A percentile compares a stretch with the other conserved stretches of the same genome.
phyloP scores from a whole-genome alignment of 805 yeast species.

The Tetrapisispora taiwanensis region DNA sequence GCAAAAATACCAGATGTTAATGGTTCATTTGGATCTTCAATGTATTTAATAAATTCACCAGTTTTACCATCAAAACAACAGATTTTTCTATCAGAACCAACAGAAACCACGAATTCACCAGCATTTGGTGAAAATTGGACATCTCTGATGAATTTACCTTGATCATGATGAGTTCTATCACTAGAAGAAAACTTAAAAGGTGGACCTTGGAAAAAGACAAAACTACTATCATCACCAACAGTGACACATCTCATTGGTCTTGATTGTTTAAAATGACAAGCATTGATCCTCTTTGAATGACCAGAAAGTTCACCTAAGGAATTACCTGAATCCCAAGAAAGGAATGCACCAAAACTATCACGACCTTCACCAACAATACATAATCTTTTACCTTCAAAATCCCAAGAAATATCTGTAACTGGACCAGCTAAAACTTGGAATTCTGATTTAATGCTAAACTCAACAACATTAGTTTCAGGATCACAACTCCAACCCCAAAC shows the following conservation, averaged over 20 bases:
- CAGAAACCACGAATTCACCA: constrained; percentile 62
- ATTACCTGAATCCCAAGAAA: constrained; percentile 90
- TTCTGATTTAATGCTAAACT: constrained; percentile 59
- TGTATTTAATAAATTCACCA: constrained; percentile 57
- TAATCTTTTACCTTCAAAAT: constrained; percentile 71
- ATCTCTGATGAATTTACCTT: constrained; percentile 61
- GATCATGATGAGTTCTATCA: constrained; percentile 59
- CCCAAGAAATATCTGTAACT: constrained; percentile 83
- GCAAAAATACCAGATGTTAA: constrained; percentile 80
- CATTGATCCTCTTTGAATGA: constrained; percentile 73
- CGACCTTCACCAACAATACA: constrained; percentile 94
- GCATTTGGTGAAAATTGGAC: constrained; percentile 67
- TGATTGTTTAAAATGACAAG: constrained; percentile 71
- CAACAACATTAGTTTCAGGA: constrained; percentile 38
- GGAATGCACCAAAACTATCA: constrained; percentile 84
- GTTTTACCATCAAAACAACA: constrained; percentile 78
- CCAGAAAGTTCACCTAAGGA: constrained; percentile 96
- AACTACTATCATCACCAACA: constrained; percentile 77
- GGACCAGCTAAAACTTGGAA: constrained; percentile 72
- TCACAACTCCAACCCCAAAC: constrained; percentile 57
- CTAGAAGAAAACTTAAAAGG: constrained; percentile 81
- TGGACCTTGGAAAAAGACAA: constrained; percentile 83
- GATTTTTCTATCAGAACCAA: constrained; percentile 73
- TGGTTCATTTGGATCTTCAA: constrained; percentile 31
- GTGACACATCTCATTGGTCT: constrained; percentile 93